Conservation (phyloP, 2,329 filamentous ascomycete genomes). For the Lasiodiplodia sp. region DNA sequence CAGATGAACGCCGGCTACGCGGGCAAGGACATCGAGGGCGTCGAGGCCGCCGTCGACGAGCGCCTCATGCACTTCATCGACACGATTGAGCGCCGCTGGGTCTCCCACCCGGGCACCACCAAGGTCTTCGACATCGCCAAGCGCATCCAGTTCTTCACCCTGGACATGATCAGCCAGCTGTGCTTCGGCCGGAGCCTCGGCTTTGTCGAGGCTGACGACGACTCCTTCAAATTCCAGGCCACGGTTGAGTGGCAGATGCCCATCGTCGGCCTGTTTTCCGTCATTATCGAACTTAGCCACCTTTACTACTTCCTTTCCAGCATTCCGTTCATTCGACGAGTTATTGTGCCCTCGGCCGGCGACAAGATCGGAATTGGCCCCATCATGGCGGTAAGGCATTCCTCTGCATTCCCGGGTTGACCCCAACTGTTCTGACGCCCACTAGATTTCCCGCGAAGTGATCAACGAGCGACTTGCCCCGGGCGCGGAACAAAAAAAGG, state of each 20-base stretch:
- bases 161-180: constrained; percentile 51
- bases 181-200: constrained; percentile 57
- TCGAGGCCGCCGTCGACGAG: constrained; percentile 49
- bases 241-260: constrained; percentile 27
- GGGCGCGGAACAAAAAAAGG: constrained; percentile 50
- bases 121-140: constrained; percentile 46
- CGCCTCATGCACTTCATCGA: constrained; percentile 31
- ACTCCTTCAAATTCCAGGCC: constrained; percentile 58
- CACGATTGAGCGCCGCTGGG: constrained; percentile 14
- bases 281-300: constrained; percentile 19
- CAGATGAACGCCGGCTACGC: constrained; percentile 50
- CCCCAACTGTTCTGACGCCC: background rate
- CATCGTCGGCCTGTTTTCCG: constrained; percentile 21
- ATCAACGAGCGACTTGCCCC: constrained; percentile 57
- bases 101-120: constrained; percentile 40
- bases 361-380: constrained; percentile 32
- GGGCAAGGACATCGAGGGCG: constrained; percentile 48
- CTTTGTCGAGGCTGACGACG: constrained; percentile 53
- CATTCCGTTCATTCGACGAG: constrained; percentile 10
- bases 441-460: constrained; percentile 47
- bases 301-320: constrained; percentile 14
- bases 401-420: background rate
- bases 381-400: constrained; percentile 32
- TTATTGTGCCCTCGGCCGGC: constrained; percentile 20
- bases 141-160: constrained; percentile 49